Percentiles rank a stretch among this genome's conserved stretches.
Evolutionary conservation across 1,139 yeast genomes (phyloP).

Genomic region (Scheffersomyces quercinus): DNA sequence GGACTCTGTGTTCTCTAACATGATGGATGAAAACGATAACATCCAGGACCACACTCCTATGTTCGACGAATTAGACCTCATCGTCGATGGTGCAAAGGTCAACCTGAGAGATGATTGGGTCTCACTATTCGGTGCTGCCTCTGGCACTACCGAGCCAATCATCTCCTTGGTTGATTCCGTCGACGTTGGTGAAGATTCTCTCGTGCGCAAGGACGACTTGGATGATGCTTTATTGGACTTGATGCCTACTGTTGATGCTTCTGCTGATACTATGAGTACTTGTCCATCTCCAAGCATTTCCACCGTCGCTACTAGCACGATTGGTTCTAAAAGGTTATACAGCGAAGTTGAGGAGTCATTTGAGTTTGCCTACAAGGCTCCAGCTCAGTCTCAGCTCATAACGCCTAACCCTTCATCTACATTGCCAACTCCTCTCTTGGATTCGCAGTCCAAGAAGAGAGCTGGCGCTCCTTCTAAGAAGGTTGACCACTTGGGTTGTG

Average conservation of each 20-base stretch:
- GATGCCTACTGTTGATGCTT: conserved; percentile 1
- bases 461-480: conserved; percentile 14
- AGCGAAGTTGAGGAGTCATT: conserved; percentile 32
- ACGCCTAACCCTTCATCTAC: conserved; percentile 39
- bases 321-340: conserved; percentile 23
- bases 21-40: conserved; percentile 39
- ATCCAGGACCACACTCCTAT: conserved; percentile 58
- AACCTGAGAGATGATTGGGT: conserved; percentile 59
- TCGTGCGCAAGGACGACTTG: conserved; percentile 20
- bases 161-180: conserved; percentile 5
- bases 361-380: conserved; percentile 18
- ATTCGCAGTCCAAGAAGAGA: conserved; percentile 2
- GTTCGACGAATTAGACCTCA: conserved; percentile 58
- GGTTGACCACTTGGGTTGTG: conserved; percentile 63
- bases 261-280: not conserved
- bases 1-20: conserved; percentile 60
- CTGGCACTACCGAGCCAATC: conserved; percentile 4
- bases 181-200: conserved; percentile 10
- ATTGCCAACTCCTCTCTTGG: conserved; percentile 32
- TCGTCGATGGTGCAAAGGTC: conserved; percentile 47
- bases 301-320: not conserved
- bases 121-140: conserved; percentile 49
- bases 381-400: conserved; percentile 22
- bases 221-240: conserved; percentile 16
- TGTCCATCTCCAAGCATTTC: not conserved